Evolutionary conservation across 768 basidiomycete genomes (phyloP).

Genomic region (Boletus rufocinnamomeus): DNA sequence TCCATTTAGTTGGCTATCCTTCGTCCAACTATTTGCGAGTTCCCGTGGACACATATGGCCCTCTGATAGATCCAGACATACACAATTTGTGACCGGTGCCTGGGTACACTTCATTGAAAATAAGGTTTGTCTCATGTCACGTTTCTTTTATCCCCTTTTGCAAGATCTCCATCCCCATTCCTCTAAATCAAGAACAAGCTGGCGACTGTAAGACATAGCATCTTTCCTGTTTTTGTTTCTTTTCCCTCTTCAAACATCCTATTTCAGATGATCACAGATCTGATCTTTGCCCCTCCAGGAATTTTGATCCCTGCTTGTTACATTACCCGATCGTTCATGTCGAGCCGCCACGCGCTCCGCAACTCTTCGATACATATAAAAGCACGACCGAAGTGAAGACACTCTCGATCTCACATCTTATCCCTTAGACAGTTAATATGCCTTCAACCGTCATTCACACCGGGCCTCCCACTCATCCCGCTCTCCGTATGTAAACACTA

Average conservation of each 20-base stretch:
- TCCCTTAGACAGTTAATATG: slow-evolving; percentile 13
- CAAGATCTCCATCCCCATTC: slow-evolving; percentile 25
- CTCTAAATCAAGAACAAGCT: slow-evolving; percentile 26
- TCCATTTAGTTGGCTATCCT: slow-evolving; percentile 19
- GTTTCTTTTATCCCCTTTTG: slow-evolving; percentile 31
- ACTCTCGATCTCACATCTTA: slow-evolving; percentile 8
- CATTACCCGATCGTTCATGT: slow-evolving; percentile 22
- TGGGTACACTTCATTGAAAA: slow-evolving; percentile 22
- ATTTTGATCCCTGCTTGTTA: slow-evolving; percentile 13
- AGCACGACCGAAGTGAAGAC: slow-evolving; percentile 3
- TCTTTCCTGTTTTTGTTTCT: slow-evolving; percentile 19
- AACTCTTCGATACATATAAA: slow-evolving; percentile 29
- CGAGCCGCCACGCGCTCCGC: slow-evolving; percentile 19
- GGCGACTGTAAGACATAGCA: slow-evolving; percentile 10
- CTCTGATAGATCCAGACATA: slow-evolving; percentile 10
- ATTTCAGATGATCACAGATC: slow-evolving; percentile 25
- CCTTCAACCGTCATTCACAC: slow-evolving; percentile 20
- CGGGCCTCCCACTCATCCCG: slow-evolving; percentile 33
- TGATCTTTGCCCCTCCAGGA: slow-evolving; percentile 19
- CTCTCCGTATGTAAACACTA: slow-evolving; percentile 30
- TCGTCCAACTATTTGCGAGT: slow-evolving; percentile 14
- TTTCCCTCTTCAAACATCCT: slow-evolving; percentile 18
- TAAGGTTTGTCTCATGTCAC: slow-evolving; percentile 36
- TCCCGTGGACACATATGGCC: slow-evolving; percentile 22
- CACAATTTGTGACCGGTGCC: slow-evolving; percentile 23